Conservation (phyloP, 2,329 filamentous ascomycete genomes). For the Colletotrichum spaethianum region DNA sequence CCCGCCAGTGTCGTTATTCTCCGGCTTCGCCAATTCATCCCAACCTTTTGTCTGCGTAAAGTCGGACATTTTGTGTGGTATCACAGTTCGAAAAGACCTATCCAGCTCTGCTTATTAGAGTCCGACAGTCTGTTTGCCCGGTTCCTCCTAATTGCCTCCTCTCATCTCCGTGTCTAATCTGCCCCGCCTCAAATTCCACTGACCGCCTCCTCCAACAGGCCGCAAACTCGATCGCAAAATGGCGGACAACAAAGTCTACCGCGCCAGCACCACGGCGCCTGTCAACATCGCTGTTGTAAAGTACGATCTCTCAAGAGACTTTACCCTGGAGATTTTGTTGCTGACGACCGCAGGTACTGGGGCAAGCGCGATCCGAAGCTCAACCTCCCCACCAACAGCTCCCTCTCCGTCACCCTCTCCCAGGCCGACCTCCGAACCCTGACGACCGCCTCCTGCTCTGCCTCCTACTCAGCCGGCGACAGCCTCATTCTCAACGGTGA, state of each 20-base stretch:
- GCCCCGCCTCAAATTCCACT: constrained; percentile 20
- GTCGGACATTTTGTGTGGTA: background rate
- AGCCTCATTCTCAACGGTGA: constrained; percentile 88
- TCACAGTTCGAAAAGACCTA: background rate
- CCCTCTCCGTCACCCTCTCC: constrained; percentile 95
- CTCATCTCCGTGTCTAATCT: background rate
- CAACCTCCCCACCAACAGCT: constrained; percentile 98
- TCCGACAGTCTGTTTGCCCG: background rate
- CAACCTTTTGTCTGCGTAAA: background rate
- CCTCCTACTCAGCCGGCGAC: constrained; percentile 75
- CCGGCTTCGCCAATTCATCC: constrained; percentile 31
- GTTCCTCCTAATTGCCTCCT: background rate
- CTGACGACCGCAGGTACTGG: constrained; percentile 76
- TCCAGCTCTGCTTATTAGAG: background rate
- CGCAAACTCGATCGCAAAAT: constrained; percentile 49
- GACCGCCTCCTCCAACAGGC: constrained; percentile 42
- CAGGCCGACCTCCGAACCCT: constrained; percentile 95
- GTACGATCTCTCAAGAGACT: constrained; percentile 59
- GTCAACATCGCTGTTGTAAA: constrained; percentile 99
- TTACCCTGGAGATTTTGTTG: constrained; percentile 50
- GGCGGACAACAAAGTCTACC: constrained; percentile 77
- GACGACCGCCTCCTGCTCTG: constrained; percentile 93
- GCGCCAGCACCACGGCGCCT: constrained; percentile 94
- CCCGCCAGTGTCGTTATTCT: constrained; percentile 26
- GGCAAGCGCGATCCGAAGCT: constrained; percentile 94